phyloP scores from a whole-genome alignment of 805 yeast species.

The Candida michaelii region DNA sequence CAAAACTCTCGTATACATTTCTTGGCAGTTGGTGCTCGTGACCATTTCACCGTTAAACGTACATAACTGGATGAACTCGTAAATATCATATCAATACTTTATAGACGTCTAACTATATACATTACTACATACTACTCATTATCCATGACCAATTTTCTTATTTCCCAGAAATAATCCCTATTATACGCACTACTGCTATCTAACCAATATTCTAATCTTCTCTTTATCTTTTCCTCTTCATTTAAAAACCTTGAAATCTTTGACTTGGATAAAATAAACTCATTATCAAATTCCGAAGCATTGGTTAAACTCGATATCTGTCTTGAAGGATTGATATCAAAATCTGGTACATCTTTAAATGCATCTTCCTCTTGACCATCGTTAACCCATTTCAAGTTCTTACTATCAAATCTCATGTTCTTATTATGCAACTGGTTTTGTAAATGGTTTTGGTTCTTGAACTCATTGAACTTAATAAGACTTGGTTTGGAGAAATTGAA shows the following conservation, averaged over 20 bases:
- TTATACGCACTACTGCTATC: constrained; percentile 27
- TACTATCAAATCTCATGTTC: constrained; percentile 61
- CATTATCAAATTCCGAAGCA: constrained; percentile 21
- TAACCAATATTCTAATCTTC: constrained; percentile 41
- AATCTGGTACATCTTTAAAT: constrained; percentile 52
- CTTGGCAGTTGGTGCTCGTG: too few relatives aligned
- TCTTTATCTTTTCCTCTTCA: constrained; percentile 35
- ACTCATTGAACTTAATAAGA: constrained; percentile 33
- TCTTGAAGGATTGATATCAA: constrained; percentile 23
- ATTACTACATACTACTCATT: constrained; percentile 12
- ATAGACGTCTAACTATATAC: not conserved
- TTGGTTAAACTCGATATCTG: constrained; percentile 31
- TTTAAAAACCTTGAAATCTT: constrained; percentile 31
- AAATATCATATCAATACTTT: too few relatives aligned
- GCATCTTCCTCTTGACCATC: constrained; percentile 38
- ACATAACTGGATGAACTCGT: too few relatives aligned
- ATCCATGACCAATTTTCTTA: constrained; percentile 43
- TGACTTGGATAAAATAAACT: constrained; percentile 27
- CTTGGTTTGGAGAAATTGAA: constrained; percentile 42
- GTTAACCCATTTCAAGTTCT: constrained; percentile 57
- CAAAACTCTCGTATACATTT: too few relatives aligned
- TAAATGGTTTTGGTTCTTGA: constrained; percentile 16
- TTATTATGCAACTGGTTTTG: constrained; percentile 13
- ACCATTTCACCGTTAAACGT: too few relatives aligned
- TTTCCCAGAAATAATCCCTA: constrained; percentile 38